phyloP scores from a whole-genome alignment of 2,329 filamentous ascomycete species.

The Alternaria conjuncta region DNA sequence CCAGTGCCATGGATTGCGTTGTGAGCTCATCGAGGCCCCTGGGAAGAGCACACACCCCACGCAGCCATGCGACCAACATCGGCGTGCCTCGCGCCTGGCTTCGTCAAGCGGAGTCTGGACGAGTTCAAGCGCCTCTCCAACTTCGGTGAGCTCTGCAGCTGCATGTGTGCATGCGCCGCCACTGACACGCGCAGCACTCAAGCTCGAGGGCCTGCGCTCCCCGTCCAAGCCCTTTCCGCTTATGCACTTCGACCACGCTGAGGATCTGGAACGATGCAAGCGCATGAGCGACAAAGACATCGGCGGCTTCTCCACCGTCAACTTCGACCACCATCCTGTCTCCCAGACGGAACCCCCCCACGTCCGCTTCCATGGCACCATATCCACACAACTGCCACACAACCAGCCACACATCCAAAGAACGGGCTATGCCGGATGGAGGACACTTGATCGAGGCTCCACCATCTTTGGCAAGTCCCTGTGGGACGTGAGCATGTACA shows the following conservation, averaged over 20 bases:
- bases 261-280: slow-evolving; percentile 62
- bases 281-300: slow-evolving; percentile 87
- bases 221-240: slow-evolving; percentile 69
- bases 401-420: slow-evolving; percentile 76
- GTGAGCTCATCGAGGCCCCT: slow-evolving; percentile 8
- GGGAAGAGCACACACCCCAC: not conserved
- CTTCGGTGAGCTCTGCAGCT: slow-evolving; percentile 54
- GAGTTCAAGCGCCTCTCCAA: slow-evolving; percentile 64
- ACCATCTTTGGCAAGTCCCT: slow-evolving; percentile 85
- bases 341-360: slow-evolving; percentile 65
- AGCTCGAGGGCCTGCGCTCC: slow-evolving; percentile 71
- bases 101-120: slow-evolving; percentile 64
- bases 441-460: slow-evolving; percentile 76
- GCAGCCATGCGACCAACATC: slow-evolving; percentile 47
- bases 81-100: slow-evolving; percentile 53
- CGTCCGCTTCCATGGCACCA: slow-evolving; percentile 83
- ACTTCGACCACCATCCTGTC: slow-evolving; percentile 68
- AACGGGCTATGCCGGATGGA: slow-evolving; percentile 88
- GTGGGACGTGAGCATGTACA: slow-evolving; percentile 90
- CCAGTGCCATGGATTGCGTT: slow-evolving; percentile 5
- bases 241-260: slow-evolving; percentile 64
- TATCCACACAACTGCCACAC: slow-evolving; percentile 82
- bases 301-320: slow-evolving; percentile 80
- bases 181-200: slow-evolving; percentile 62
- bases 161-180: slow-evolving; percentile 33